A percentile compares a stretch with the other conserved stretches of the same genome.
Evolutionary conservation across 2,329 filamentous ascomycete genomes (phyloP).

Genomic region (Mycosphaerella sp.): DNA sequence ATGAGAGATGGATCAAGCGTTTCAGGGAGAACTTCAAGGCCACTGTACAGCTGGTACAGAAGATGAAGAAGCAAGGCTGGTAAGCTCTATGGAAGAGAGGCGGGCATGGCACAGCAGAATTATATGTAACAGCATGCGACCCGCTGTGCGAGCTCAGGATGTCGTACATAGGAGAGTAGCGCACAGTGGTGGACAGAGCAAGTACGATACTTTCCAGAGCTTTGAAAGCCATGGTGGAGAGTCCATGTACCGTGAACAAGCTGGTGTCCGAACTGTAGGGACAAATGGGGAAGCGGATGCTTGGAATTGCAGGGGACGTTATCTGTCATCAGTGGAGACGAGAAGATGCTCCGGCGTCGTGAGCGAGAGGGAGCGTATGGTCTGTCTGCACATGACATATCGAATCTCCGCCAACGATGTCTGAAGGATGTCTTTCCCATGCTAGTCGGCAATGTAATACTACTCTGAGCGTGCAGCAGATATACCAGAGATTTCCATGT

Average conservation of each 20-base stretch:
- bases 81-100: conserved; percentile 33
- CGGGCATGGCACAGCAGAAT: background rate
- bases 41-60: conserved; percentile 57
- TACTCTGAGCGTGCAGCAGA: background rate
- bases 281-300: too few species aligned
- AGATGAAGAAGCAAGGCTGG: conserved; percentile 74
- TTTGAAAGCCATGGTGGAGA: too few species aligned
- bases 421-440: conserved; percentile 2
- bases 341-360: background rate
- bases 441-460: background rate
- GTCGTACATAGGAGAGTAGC: too few species aligned
- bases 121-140: background rate
- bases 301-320: too few species aligned
- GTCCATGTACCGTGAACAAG: too few species aligned
- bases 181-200: too few species aligned
- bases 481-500: background rate
- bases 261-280: too few species aligned
- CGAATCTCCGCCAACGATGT: background rate
- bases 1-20: conserved; percentile 60
- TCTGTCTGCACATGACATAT: background rate
- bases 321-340: background rate
- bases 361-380: background rate
- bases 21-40: conserved; percentile 65
- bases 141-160: background rate
- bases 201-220: too few species aligned